These are phyloP conservation scores for Zalerion maritima DNA, from an alignment of 495 filamentous ascomycete genomes.

Conservation along the genomic window DNA sequence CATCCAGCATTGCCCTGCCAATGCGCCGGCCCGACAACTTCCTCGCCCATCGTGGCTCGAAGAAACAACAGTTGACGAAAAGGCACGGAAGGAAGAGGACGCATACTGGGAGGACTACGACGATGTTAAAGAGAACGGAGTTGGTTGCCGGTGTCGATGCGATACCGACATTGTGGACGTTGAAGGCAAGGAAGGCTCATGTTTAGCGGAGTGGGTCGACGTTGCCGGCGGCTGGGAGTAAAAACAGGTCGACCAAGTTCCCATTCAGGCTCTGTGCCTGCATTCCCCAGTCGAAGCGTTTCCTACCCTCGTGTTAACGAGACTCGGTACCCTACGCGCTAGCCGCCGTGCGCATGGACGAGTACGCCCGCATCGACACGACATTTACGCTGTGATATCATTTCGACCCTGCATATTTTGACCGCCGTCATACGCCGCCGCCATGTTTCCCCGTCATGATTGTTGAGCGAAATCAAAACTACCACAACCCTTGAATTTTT, in stretches of 20 bases:
- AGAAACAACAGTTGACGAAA: conserved; percentile 69
- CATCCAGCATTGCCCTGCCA: conserved; percentile 96
- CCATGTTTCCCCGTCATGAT: too few species aligned
- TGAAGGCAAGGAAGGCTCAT: conserved; percentile 91
- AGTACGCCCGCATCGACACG: too few species aligned
- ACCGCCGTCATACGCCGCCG: too few species aligned
- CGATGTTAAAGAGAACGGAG: conserved; percentile 82
- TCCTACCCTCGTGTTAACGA: too few species aligned
- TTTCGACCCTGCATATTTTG: too few species aligned
- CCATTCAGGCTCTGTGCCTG: too few species aligned
- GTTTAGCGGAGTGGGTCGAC: conserved; percentile 91
- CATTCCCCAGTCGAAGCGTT: conserved; percentile 45
- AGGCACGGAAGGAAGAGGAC: conserved; percentile 82
- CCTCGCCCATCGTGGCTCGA: conserved; percentile 72
- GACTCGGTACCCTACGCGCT: too few species aligned
- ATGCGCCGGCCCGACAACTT: conserved; percentile 82
- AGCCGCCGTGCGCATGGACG: too few species aligned
- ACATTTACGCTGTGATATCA: too few species aligned
- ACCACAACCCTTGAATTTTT: too few species aligned
- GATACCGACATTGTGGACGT: conserved; percentile 98
- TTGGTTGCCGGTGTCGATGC: conserved; percentile 91
- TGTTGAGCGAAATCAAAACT: too few species aligned
- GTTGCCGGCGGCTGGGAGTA: conserved; percentile 95
- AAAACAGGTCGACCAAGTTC: too few species aligned
- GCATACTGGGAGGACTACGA: conserved; percentile 91